Percentiles rank a stretch among this genome's conserved stretches.
Evolutionary conservation across 345 rosid genomes (phyloP).

Genomic region (Citropsis articulata): DNA sequence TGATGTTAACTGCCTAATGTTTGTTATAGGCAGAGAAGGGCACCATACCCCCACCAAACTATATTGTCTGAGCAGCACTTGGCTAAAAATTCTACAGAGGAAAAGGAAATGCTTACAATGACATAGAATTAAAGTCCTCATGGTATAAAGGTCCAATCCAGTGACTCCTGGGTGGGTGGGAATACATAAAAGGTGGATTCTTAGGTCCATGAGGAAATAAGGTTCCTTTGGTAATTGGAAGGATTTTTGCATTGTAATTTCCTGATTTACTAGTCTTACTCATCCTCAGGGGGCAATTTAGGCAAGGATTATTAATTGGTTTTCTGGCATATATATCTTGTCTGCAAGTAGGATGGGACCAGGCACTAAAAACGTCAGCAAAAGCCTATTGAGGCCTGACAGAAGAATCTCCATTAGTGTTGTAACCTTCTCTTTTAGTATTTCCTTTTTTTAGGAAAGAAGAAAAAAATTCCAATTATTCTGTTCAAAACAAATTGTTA

Average conservation of each 20-base stretch:
- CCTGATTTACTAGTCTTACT: conserved; percentile 8
- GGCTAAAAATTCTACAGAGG: background rate
- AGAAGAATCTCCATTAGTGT: conserved; percentile 64
- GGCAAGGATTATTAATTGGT: conserved; percentile 20
- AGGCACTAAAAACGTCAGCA: conserved; percentile 37
- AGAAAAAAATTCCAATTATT: conserved; percentile 29
- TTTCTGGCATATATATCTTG: conserved; percentile 32
- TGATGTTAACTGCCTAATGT: background rate
- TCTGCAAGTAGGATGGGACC: conserved; percentile 41
- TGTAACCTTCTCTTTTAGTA: conserved; percentile 38
- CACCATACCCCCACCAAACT: background rate
- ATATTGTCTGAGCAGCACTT: background rate
- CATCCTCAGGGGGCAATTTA: conserved; percentile 10
- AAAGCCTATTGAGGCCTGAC: conserved; percentile 44
- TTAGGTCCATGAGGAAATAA: conserved; percentile 16
- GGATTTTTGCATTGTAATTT: conserved; percentile 1
- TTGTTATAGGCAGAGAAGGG: background rate
- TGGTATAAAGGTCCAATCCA: conserved; percentile 19
- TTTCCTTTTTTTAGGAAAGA: conserved; percentile 20
- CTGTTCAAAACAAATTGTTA: conserved; percentile 35
- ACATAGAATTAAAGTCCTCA: conserved; percentile 15
- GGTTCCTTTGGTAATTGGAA: conserved; percentile 20
- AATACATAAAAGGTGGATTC: conserved; percentile 22
- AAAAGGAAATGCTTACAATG: background rate
- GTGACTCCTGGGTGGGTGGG: conserved; percentile 22